Conservation (phyloP, 1,284 basidiomycete genomes). For the Inonotus obliquus region DNA sequence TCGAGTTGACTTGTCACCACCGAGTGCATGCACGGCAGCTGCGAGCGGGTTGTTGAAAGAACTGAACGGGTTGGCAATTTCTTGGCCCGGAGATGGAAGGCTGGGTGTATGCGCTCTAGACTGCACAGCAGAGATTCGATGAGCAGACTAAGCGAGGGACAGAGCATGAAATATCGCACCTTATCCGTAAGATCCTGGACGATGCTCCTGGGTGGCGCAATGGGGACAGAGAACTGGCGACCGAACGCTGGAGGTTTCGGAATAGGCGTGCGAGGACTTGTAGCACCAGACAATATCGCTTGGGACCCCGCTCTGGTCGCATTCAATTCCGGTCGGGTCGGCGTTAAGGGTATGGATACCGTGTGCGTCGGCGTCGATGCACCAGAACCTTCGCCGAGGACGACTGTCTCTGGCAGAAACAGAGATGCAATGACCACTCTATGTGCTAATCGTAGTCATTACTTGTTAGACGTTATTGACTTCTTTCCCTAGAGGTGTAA, state of each 20-base stretch:
- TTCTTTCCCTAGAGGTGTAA: not conserved
- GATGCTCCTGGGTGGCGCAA: constrained; percentile 54
- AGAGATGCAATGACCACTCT: constrained; percentile 73
- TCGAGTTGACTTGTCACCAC: constrained; percentile 1
- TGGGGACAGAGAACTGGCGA: constrained; percentile 18
- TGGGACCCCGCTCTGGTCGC: constrained; percentile 1
- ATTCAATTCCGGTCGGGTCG: not conserved
- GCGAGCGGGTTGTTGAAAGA: constrained; percentile 2
- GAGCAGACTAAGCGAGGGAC: not conserved
- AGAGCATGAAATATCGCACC: constrained; percentile 29
- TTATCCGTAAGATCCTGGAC: constrained; percentile 72
- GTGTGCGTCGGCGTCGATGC: constrained; percentile 21
- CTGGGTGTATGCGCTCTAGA: constrained; percentile 8
- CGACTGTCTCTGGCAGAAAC: constrained; percentile 68
- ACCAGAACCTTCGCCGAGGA: constrained; percentile 53
- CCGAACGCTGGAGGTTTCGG: constrained; percentile 23
- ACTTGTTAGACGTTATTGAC: not conserved
- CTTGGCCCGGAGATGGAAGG: constrained; percentile 8
- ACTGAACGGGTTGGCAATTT: constrained; percentile 12
- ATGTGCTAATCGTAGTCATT: constrained; percentile 37
- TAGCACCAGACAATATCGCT: constrained; percentile 14
- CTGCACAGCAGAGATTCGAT: not conserved
- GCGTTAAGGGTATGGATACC: not conserved
- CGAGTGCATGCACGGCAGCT: constrained; percentile 16
- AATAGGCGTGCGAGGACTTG: constrained; percentile 1